phyloP scores from a whole-genome alignment of 805 yeast species.

The Saitoella complicata region DNA sequence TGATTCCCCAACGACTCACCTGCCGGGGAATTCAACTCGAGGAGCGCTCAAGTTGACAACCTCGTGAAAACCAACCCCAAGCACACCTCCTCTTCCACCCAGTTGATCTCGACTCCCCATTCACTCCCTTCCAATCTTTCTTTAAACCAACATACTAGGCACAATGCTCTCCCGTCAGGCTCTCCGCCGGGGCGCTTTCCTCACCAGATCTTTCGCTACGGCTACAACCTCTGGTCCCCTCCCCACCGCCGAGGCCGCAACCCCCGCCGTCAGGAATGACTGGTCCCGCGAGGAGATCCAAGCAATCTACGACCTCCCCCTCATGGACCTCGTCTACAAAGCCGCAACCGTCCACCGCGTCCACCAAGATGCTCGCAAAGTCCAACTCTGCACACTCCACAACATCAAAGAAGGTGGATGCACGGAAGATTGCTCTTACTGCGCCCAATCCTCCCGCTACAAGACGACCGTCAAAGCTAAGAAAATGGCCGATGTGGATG shows the following conservation, averaged over 20 bases:
- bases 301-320: constrained; percentile 48
- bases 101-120: too few relatives aligned
- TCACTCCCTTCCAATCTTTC: too few relatives aligned
- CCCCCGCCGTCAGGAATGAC: constrained; percentile 18
- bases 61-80: too few relatives aligned
- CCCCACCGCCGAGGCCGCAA: constrained; percentile 8
- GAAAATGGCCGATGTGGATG: constrained; percentile 41
- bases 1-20: too few relatives aligned
- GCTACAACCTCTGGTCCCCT: too few relatives aligned
- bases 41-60: too few relatives aligned
- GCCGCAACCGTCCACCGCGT: constrained; percentile 49
- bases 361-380: constrained; percentile 50
- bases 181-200: too few relatives aligned
- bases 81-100: too few relatives aligned
- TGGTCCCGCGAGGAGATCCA: constrained; percentile 51
- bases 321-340: constrained; percentile 40
- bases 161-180: too few relatives aligned
- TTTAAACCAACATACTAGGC: too few relatives aligned
- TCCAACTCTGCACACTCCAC: constrained; percentile 61
- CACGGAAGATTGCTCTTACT: constrained; percentile 66
- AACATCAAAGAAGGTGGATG: constrained; percentile 71
- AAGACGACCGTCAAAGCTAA: constrained; percentile 60
- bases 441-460: constrained; percentile 58
- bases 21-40: too few relatives aligned
- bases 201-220: too few relatives aligned